These are phyloP conservation scores for Corchorus olitorius DNA, from an alignment of 345 rosid genomes.

Conservation along the genomic window DNA sequence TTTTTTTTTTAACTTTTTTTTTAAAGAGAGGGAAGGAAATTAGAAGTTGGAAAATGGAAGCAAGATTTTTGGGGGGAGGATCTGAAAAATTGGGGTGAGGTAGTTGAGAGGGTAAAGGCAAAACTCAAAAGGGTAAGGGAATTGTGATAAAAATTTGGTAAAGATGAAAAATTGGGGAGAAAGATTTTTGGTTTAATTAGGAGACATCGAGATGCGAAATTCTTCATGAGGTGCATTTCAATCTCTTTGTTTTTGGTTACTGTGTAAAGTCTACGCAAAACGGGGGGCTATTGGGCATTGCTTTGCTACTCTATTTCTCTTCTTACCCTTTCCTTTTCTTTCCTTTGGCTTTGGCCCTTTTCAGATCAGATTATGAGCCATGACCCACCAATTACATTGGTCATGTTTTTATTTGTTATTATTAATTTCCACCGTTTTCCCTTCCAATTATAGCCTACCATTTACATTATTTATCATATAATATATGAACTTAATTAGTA, in stretches of 20 bases:
- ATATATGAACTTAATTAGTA: neutral
- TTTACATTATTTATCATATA: neutral
- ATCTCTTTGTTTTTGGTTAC: neutral
- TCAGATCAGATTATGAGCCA: neutral
- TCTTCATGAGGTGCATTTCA: neutral
- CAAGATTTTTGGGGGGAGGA: neutral
- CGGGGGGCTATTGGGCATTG: neutral
- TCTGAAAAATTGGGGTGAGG: neutral
- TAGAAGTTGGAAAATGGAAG: neutral
- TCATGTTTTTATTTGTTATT: neutral
- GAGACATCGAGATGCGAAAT: slow-evolving; percentile 3
- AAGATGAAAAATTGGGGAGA: neutral
- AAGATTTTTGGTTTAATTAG: neutral
- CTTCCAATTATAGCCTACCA: neutral
- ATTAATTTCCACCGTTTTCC: neutral
- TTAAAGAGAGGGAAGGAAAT: neutral
- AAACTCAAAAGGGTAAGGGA: too few relatives aligned
- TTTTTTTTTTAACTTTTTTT: neutral
- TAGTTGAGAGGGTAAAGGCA: neutral
- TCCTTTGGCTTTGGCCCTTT: neutral
- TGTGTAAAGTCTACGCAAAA: neutral
- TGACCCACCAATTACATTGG: neutral
- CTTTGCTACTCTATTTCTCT: too few relatives aligned
- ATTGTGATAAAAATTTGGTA: neutral
- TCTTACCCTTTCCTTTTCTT: too few relatives aligned